Evolutionary conservation across 208 protist species (phyloP).

Genomic region (Acanthamoeba lenticulata): DNA sequence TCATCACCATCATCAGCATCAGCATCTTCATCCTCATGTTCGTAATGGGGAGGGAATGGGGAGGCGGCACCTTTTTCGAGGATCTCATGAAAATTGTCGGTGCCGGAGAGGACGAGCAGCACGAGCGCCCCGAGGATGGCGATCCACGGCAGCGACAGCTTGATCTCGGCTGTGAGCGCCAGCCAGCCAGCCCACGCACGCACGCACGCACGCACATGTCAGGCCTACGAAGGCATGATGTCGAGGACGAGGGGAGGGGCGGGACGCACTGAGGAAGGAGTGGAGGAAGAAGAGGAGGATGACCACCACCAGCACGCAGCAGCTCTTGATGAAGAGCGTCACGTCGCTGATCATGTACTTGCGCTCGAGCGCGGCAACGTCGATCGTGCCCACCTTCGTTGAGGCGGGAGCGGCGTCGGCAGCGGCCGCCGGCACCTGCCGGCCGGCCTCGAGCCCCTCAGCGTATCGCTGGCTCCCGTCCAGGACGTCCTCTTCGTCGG

Average conservation of each 20-base stretch:
- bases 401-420: too few species aligned
- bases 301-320: slow-evolving; percentile 55
- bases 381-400: background rate
- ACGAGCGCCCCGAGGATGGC: slow-evolving; percentile 74
- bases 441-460: background rate
- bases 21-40: background rate
- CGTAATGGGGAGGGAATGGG: background rate
- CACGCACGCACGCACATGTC: background rate
- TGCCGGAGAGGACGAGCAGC: slow-evolving; percentile 49
- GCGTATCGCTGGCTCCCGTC: background rate
- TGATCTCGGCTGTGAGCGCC: background rate
- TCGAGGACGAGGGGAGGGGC: slow-evolving; percentile 50
- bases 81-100: background rate
- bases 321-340: slow-evolving; percentile 69
- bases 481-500: background rate
- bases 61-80: background rate
- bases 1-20: slow-evolving; percentile 42
- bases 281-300: slow-evolving; percentile 80
- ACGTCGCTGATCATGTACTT: slow-evolving; percentile 71
- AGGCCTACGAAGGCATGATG: background rate
- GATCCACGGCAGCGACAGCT: slow-evolving; percentile 54
- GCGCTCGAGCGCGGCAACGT: slow-evolving; percentile 58
- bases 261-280: background rate
- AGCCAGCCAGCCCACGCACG: background rate
- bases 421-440: too few species aligned